Evolutionary conservation across 1,139 yeast genomes (phyloP), one percentile per base, ranked within the genome.

Genomic region (Meyerozyma sp.): DNA sequence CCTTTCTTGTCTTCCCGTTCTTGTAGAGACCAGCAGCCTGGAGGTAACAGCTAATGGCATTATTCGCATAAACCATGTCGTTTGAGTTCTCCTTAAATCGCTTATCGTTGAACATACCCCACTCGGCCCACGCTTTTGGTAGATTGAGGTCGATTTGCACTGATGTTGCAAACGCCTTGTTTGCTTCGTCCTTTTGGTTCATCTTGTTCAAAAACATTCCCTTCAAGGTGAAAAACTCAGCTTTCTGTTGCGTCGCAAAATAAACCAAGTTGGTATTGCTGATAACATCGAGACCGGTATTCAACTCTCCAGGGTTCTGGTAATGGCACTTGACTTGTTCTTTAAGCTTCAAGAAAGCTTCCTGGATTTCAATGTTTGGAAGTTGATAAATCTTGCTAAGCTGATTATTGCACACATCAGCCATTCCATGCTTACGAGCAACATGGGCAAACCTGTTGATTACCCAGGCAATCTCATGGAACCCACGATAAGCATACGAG

Each of bases 71-170:
- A 25, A 82, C 81, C 69, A 88, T 81, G 56, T 89, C 95, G 42
- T 74, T 79, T 1, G 95, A 93, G 51, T 83, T 84, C 53, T 89
- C 96, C 54, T 88, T 87, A 62, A 89, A 84, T 41, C 96, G 73
- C 40, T 84, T 80, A 54, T 94, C 98, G 59, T 90, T 93, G 67
- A 90, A 94, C 60, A 82, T 81, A 48, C 98, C 99, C 98, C 98
- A 94, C 62, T 94, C 98, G 2, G 98, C 98, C 99, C 99, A 94
- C 0, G 98, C 98, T 59, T 93, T 93, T 2, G 98, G 96, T 44
- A 93, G 68, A 55, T 90, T 89, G 54, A 91, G 77, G 58, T 94
- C 98, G 47, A 91, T 83, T 62, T 93, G 98, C 21, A 94, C 98
- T 4, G 98, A 96, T 1, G 97, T 87, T 1, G 98, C 96, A 68